Evolutionary conservation across 108 stramenopile species (phyloP).

Genomic region (Fragilaria radians): DNA sequence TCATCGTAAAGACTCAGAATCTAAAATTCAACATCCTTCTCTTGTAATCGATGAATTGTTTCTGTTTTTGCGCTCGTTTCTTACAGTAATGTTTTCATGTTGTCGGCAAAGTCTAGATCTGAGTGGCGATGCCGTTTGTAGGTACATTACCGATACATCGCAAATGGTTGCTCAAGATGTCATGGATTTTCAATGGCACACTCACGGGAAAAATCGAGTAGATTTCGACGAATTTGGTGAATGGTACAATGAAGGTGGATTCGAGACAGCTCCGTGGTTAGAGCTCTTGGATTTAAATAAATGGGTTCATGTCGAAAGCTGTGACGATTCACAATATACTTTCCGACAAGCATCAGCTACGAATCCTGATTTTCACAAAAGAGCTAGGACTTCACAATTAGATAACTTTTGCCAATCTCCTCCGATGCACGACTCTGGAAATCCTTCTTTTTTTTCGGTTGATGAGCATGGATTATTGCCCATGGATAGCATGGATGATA

Average conservation of each 20-base stretch:
- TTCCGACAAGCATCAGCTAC: not conserved
- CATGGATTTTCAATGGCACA: constrained; percentile 70
- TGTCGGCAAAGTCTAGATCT: constrained; percentile 79
- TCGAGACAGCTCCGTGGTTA: constrained; percentile 87
- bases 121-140: constrained; percentile 53
- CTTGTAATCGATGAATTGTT: constrained; percentile 59
- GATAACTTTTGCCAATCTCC: constrained; percentile 25
- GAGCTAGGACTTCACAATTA: not conserved
- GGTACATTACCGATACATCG: constrained; percentile 74
- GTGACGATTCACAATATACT: not conserved
- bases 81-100: constrained; percentile 85
- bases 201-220: constrained; percentile 55
- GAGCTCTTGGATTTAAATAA: constrained; percentile 93
- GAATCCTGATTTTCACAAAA: not conserved
- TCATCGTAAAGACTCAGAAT: constrained; percentile 13
- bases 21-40: constrained; percentile 5
- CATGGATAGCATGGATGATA: constrained; percentile 57
- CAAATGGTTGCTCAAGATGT: constrained; percentile 77
- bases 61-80: constrained; percentile 71
- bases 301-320: constrained; percentile 72
- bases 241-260: constrained; percentile 96
- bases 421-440: constrained; percentile 40
- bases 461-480: constrained; percentile 35
- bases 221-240: constrained; percentile 87
- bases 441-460: constrained; percentile 39